A percentile compares a stretch with the other conserved stretches of the same genome.
Evolutionary conservation across 805 yeast genomes (phyloP).

Genomic region (Dipodascus albidus): DNA sequence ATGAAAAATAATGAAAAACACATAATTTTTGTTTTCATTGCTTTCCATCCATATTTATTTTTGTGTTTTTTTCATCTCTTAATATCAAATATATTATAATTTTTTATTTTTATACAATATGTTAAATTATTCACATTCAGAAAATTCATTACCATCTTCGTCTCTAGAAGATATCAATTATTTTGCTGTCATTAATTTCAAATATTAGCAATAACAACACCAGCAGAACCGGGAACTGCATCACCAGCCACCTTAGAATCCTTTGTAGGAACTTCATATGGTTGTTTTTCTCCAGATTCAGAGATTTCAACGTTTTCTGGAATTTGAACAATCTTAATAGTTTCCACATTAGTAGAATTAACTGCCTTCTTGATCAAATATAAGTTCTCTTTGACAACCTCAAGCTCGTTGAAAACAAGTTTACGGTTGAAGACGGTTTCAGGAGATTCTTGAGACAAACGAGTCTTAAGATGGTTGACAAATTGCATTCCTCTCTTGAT

Average conservation of each 20-base stretch:
- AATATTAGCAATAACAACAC: constrained; percentile 62
- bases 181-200: neutral
- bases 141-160: too few relatives aligned
- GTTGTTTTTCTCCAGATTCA: constrained; percentile 58
- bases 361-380: constrained; percentile 53
- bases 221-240: constrained; percentile 92
- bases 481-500: constrained; percentile 99
- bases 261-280: constrained; percentile 46
- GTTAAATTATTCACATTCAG: too few relatives aligned
- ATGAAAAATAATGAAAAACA: neutral
- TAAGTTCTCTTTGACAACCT: constrained; percentile 44
- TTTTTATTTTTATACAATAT: too few relatives aligned
- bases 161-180: too few relatives aligned
- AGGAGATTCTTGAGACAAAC: constrained; percentile 48
- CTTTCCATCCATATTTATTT: neutral
- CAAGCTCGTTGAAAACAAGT: constrained; percentile 67
- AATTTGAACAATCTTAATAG: constrained; percentile 50
- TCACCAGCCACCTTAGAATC: constrained; percentile 61
- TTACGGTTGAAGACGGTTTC: constrained; percentile 81
- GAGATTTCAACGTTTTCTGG: constrained; percentile 55
- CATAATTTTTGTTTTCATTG: neutral
- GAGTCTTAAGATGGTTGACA: constrained; percentile 73
- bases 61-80: neutral
- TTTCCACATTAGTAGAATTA: constrained; percentile 42
- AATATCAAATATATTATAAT: neutral